Evolutionary conservation across 2,329 filamentous ascomycete species (phyloP), one percentile per base, ranked within the genome.

Genomic region (Teratosphaeriaceae sp.): DNA sequence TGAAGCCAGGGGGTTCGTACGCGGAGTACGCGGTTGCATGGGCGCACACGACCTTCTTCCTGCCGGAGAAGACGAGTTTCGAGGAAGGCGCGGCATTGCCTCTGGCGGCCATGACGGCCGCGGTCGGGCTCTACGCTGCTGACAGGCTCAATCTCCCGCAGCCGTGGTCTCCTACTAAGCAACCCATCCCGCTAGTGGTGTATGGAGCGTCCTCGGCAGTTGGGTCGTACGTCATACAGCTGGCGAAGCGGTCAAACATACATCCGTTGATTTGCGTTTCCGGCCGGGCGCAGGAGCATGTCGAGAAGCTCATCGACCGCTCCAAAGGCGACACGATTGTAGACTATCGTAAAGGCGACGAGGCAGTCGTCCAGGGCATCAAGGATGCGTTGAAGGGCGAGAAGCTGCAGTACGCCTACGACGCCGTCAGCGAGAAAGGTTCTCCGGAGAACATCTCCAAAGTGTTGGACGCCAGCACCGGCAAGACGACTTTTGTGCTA

Each of bases 221-320:
- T 1, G 79, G 79, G 6, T 63, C 73, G 4, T 82, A 75, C 52
- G 72, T 72, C 0, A 61, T 82, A 33, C 76, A 83, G 57, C 65
- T 82, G 13, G 76, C 76, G 9, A 54, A 50, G 3, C 63, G 43
- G 2, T 61, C 53, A 45, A 75, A 78, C 55, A 76, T 83, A 47
- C 76, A 81, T 58, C 80, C 79, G 0, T 61, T 83, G 33, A 78
- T 84, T 48, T 72, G 70, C 46, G 67, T 83, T 6, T 78, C 79
- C 0, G 79, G 79, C 5, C 64, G 66, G 2, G 74, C 73, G 5
- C 59, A 59, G 7, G 53, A 68, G 2, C 74, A 74, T 50, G 76
- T 81, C 3, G 65, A 74, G 56, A 59, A 53, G 0, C 61, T 80
- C 23, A 69, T 82, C 42, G 72, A 79, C 53, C 57, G 58, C 8